These are phyloP conservation scores for Moringa oleifera DNA, from an alignment of 345 rosid genomes.

Conservation along the genomic window DNA sequence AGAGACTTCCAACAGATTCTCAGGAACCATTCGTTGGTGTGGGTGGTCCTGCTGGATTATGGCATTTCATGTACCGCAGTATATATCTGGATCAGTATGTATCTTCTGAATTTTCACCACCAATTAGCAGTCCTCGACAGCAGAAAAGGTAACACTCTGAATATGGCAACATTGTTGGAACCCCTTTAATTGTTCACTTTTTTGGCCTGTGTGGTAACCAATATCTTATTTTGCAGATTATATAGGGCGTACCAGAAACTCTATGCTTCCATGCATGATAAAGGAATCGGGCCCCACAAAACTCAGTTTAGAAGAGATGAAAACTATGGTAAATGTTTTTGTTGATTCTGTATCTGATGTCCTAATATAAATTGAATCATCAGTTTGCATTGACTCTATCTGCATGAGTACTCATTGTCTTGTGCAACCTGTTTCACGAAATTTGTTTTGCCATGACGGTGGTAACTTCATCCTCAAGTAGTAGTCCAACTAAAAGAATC, in stretches of 20 bases:
- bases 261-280: conserved; percentile 82
- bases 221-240: conserved; percentile 41
- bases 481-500: neutral
- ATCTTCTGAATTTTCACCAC: conserved; percentile 86
- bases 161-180: neutral
- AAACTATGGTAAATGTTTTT: conserved; percentile 52
- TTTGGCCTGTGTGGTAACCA: neutral
- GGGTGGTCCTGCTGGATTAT: conserved; percentile 94
- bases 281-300: conserved; percentile 81
- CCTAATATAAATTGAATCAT: too few relatives aligned
- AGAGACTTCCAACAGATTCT: conserved; percentile 35
- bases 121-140: conserved; percentile 61
- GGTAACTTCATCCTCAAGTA: neutral
- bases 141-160: conserved; percentile 65
- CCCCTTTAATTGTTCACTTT: neutral
- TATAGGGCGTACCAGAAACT: conserved; percentile 94
- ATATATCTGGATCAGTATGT: conserved; percentile 89
- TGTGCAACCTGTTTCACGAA: neutral
- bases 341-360: neutral
- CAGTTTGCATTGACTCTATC: neutral
- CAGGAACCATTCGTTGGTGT: conserved; percentile 56
- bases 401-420: neutral
- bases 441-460: neutral
- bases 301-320: conserved; percentile 98
- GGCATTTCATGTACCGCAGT: conserved; percentile 99